These are phyloP conservation scores for Suillus alpinus DNA, from an alignment of 768 basidiomycete species.

Conservation along the genomic window DNA sequence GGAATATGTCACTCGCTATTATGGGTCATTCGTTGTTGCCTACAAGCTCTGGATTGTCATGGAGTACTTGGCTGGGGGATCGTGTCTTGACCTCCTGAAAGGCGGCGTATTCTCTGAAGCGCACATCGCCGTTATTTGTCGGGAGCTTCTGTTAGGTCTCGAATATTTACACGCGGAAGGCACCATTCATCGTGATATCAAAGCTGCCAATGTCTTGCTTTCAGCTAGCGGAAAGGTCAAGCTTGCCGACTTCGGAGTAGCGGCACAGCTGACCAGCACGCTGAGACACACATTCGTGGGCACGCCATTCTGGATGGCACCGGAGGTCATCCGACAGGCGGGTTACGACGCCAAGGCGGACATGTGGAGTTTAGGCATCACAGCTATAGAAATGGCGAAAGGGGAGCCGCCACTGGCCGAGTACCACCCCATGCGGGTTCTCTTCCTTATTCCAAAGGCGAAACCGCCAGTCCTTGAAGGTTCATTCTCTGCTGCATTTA, in stretches of 20 bases:
- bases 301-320: conserved; percentile 98
- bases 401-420: conserved; percentile 96
- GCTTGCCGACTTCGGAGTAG: conserved; percentile 97
- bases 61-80: conserved; percentile 99
- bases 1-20: conserved; percentile 94
- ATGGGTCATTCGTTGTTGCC: conserved; percentile 93
- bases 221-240: conserved; percentile 93
- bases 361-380: conserved; percentile 98
- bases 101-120: conserved; percentile 86
- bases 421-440: conserved; percentile 97
- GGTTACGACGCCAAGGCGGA: conserved; percentile 96
- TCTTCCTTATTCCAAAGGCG: conserved; percentile 97
- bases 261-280: conserved; percentile 93
- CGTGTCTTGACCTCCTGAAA: conserved; percentile 94
- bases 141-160: conserved; percentile 88
- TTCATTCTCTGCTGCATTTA: conserved; percentile 79
- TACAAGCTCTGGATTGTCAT: conserved; percentile 99
- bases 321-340: conserved; percentile 95
- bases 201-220: conserved; percentile 93
- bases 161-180: conserved; percentile 95
- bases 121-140: conserved; percentile 93
- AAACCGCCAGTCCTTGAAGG: conserved; percentile 91
- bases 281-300: conserved; percentile 97
- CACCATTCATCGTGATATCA: conserved; percentile 98
- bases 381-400: conserved; percentile 96